These are phyloP conservation scores for Spizellomyces punctatus DNA, from an alignment of 192 early-diverging fungal species.

Conservation along the genomic window DNA sequence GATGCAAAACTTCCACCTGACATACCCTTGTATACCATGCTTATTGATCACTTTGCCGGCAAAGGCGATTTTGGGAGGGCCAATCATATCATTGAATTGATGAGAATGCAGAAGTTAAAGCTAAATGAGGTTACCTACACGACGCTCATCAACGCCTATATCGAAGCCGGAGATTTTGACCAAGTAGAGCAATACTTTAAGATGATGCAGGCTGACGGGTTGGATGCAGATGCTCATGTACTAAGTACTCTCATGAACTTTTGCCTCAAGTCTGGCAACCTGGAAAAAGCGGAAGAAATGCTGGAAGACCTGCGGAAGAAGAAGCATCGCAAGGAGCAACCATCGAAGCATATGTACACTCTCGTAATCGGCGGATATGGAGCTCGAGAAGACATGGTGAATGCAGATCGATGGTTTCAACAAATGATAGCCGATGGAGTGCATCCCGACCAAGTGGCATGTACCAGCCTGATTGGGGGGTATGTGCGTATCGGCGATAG, in stretches of 20 bases:
- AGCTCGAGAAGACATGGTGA: neutral
- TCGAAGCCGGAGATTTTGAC: neutral
- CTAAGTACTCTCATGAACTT: neutral
- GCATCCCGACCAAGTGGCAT: neutral
- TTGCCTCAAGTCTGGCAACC: neutral
- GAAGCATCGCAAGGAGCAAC: neutral
- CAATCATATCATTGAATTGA: neutral
- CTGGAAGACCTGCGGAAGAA: neutral
- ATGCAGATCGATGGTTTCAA: neutral
- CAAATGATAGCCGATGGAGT: neutral
- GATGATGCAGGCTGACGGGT: neutral
- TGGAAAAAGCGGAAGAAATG: neutral
- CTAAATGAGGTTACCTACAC: neutral
- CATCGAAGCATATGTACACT: neutral
- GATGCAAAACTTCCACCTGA: neutral
- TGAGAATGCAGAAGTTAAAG: neutral
- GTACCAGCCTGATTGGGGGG: neutral
- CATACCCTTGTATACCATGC: neutral
- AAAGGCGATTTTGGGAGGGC: neutral
- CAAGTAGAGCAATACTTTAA: neutral
- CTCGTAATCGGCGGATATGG: neutral
- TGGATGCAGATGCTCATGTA: neutral
- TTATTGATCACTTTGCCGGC: neutral
- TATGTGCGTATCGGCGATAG: neutral
- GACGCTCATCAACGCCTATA: neutral